A percentile compares a stretch with the other conserved stretches of the same genome.
phyloP scores from a whole-genome alignment of 352 stramenopile genomes.

The Globisporangium okanoganense region DNA sequence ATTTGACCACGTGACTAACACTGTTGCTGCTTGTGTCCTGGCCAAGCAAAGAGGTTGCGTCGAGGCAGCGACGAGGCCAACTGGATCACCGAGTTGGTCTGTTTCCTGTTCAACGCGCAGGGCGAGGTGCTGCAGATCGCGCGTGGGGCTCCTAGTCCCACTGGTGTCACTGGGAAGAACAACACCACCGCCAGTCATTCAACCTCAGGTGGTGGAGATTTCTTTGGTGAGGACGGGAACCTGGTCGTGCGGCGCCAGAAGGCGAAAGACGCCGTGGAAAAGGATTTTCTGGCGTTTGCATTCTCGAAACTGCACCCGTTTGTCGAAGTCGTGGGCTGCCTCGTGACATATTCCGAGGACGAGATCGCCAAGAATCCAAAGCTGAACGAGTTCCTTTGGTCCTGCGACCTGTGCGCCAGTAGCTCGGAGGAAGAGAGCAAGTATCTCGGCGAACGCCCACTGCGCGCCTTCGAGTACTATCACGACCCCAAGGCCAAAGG shows the following conservation, averaged over 20 bases:
- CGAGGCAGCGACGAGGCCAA: constrained; percentile 25
- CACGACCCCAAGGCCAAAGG: constrained; percentile 24
- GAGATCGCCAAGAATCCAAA: constrained; percentile 38
- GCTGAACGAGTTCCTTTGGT: constrained; percentile 45
- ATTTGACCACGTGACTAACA: not conserved
- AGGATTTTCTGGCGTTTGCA: constrained; percentile 34
- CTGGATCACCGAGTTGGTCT: constrained; percentile 49
- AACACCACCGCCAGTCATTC: not conserved
- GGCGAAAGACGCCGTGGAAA: constrained; percentile 37
- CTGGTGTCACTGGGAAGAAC: not conserved
- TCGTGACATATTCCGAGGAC: constrained; percentile 44
- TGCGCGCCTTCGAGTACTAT: constrained; percentile 20
- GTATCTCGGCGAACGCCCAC: constrained; percentile 14
- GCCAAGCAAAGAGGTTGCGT: constrained; percentile 24
- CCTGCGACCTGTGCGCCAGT: constrained; percentile 28
- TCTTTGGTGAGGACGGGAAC: constrained; percentile 29
- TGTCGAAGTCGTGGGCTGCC: constrained; percentile 43
- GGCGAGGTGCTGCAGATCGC: constrained; percentile 43
- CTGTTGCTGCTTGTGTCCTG: not conserved
- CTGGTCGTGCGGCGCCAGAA: constrained; percentile 30
- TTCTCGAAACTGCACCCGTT: constrained; percentile 37
- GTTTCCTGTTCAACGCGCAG: constrained; percentile 57
- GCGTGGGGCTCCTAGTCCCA: constrained; percentile 17
- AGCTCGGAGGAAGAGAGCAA: constrained; percentile 12
- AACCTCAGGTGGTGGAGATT: constrained; percentile 2